phyloP scores from a whole-genome alignment of 306 rosid species.

The Malus sieversii region DNA sequence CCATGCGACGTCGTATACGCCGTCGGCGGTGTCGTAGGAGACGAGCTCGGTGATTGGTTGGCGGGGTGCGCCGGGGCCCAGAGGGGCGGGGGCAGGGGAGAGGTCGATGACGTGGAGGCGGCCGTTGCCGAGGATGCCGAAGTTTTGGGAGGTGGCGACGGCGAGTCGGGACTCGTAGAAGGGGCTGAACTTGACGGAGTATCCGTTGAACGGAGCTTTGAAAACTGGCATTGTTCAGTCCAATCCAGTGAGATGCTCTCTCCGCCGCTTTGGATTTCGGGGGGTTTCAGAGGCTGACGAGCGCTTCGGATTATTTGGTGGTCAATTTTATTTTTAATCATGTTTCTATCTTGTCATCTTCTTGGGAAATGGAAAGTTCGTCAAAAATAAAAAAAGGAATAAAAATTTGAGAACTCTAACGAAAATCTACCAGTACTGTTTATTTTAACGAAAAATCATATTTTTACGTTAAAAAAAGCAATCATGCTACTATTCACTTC shows the following conservation, averaged over 20 bases:
- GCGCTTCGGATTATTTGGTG: not conserved
- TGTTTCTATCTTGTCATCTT: not conserved
- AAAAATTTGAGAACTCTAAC: too few relatives aligned
- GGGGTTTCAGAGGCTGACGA: not conserved
- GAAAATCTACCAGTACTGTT: rapidly evolving
- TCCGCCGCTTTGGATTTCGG: not conserved
- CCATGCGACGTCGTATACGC: slow-evolving; percentile 80
- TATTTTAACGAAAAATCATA: too few relatives aligned
- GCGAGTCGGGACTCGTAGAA: slow-evolving; percentile 89
- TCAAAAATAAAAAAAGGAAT: too few relatives aligned
- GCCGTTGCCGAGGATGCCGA: slow-evolving; percentile 94
- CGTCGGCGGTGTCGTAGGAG: slow-evolving; percentile 88
- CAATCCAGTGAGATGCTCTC: not conserved
- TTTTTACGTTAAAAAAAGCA: too few relatives aligned
- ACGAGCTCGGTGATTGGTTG: slow-evolving; percentile 46
- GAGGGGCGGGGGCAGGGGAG: slow-evolving; percentile 34
- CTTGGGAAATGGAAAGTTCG: not conserved
- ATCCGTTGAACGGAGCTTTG: slow-evolving; percentile 91
- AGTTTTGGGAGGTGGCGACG: slow-evolving; percentile 92
- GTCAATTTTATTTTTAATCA: not conserved
- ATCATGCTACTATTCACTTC: too few relatives aligned
- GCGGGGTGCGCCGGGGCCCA: slow-evolving; percentile 5
- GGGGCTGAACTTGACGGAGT: slow-evolving; percentile 93
- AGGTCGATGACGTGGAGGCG: slow-evolving; percentile 83
- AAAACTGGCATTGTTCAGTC: slow-evolving; percentile 58